Evolutionary conservation across 805 yeast genomes (phyloP), one percentile per base, ranked within the genome.

Genomic region (Sugiyamaella chiloensis): DNA sequence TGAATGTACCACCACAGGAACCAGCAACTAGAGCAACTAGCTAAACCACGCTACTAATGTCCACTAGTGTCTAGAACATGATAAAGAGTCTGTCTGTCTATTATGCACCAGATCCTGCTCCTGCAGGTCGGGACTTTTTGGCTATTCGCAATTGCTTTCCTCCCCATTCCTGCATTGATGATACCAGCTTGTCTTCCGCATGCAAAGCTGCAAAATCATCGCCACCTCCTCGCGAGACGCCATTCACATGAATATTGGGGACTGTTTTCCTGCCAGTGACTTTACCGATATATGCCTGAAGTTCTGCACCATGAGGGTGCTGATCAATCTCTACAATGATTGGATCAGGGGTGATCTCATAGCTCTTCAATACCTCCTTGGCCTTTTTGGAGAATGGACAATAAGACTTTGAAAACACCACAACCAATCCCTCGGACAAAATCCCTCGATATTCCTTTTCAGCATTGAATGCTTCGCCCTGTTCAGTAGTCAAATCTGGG

Each of bases 211-310:
- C 71, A 63, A 93, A 79, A 47, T 90, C 97, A 64, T 88, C 96
- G 34, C 80, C 79, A 2, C 99, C 99, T 32, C 99, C 99, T 55
- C 85, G 75, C 41, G 91, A 82, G 21, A 75, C 64, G 6, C 85
- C 84, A 47, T 81, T 84, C 46, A 91, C 77, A 46, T 87, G 72
- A 17, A 93, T 77, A 62, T 93, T 93, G 21, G 99, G 99, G 11
- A 93, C 99, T 0, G 98, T 91, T 24, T 68, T 68, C 57, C 96
- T 80, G 5, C 93, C 95, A 3, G 96, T 80, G 48, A 75, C 65
- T 43, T 74, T 70, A 14, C 74, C 83, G 44, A 93, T 73, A 64
- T 84, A 83, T 14, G 71, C 77, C 66, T 90, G 97, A 51, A 93
- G 73, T 52, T 77, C 84, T 2, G 69, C 64, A 1, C 97, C 97